Evolutionary conservation across 163 green algal species (phyloP).

Genomic region (Coccomyxa subellipsoidea): DNA sequence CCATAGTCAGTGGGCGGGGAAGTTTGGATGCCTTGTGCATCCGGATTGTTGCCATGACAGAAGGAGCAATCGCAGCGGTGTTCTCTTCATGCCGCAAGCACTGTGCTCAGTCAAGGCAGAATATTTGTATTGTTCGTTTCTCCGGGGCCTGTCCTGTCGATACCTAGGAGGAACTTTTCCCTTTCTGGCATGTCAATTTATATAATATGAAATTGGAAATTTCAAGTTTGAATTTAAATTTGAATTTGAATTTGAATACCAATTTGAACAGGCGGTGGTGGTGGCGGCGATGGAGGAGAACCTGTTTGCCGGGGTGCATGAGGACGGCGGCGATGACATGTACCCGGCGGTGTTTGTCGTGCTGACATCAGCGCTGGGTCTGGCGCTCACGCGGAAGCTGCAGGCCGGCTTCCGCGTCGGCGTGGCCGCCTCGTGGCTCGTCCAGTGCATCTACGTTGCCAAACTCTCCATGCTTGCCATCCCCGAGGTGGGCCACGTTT

Average conservation of each 20-base stretch:
- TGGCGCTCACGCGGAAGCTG: constrained; percentile 31
- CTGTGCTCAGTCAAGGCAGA: too few relatives aligned
- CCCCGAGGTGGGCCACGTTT: constrained; percentile 50
- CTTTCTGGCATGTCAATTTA: too few relatives aligned
- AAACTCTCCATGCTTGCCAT: constrained; percentile 91
- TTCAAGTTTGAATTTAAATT: not conserved
- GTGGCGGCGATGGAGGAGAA: constrained; percentile 70
- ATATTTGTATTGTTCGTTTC: too few relatives aligned
- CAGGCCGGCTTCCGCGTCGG: constrained; percentile 11
- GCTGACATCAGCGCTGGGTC: constrained; percentile 61
- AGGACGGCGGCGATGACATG: constrained; percentile 32
- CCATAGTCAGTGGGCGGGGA: too few relatives aligned
- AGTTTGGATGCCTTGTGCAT: too few relatives aligned
- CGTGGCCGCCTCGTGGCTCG: constrained; percentile 33
- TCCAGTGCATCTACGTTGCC: constrained; percentile 47
- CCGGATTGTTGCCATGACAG: too few relatives aligned
- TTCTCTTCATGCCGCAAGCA: too few relatives aligned
- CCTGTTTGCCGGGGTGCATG: constrained; percentile 56
- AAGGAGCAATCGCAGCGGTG: too few relatives aligned
- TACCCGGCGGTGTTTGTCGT: constrained; percentile 85
- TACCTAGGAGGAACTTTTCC: too few relatives aligned
- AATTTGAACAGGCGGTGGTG: constrained; percentile 32
- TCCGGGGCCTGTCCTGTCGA: too few relatives aligned
- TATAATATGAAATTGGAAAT: not conserved
- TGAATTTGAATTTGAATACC: not conserved